These are phyloP conservation scores for Rhodamnia rubescens DNA, from an alignment of 345 rosid species.

Conservation along the genomic window DNA sequence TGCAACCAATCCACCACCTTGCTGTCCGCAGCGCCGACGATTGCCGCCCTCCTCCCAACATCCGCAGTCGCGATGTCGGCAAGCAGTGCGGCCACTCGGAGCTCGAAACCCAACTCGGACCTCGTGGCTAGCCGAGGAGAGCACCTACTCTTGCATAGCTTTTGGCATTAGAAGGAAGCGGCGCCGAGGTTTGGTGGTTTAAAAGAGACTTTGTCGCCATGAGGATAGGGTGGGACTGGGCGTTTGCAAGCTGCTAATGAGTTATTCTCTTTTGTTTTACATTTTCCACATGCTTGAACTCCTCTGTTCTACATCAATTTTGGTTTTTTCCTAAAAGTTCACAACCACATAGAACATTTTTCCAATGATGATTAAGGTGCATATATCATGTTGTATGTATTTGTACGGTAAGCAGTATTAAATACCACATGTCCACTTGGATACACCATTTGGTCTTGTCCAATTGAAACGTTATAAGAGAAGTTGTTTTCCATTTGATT, in stretches of 20 bases:
- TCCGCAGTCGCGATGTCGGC: conserved; percentile 87
- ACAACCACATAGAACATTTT: too few species aligned
- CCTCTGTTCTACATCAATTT: background rate
- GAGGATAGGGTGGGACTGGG: background rate
- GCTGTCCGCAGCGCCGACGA: conserved; percentile 79
- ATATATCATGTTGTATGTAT: too few species aligned
- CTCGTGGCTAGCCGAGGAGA: conserved; percentile 90
- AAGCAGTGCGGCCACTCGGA: conserved; percentile 72
- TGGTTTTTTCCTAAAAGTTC: too few species aligned
- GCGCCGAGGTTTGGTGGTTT: too few species aligned
- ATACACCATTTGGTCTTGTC: too few species aligned
- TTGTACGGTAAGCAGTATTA: too few species aligned
- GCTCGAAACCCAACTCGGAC: conserved; percentile 80
- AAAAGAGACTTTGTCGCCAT: too few species aligned
- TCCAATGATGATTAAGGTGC: too few species aligned
- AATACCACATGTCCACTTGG: too few species aligned
- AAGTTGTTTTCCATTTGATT: too few species aligned
- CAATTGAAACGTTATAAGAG: too few species aligned
- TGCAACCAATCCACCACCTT: background rate
- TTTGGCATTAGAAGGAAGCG: too few species aligned
- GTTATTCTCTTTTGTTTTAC: background rate
- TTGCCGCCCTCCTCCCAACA: conserved; percentile 62
- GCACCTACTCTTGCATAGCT: conserved; percentile 7
- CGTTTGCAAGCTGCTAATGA: background rate
- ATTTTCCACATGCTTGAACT: background rate